Evolutionary conservation across 129 eudicot species (phyloP), one percentile per base, ranked within the genome.

Genomic region (Solidago caesia): DNA sequence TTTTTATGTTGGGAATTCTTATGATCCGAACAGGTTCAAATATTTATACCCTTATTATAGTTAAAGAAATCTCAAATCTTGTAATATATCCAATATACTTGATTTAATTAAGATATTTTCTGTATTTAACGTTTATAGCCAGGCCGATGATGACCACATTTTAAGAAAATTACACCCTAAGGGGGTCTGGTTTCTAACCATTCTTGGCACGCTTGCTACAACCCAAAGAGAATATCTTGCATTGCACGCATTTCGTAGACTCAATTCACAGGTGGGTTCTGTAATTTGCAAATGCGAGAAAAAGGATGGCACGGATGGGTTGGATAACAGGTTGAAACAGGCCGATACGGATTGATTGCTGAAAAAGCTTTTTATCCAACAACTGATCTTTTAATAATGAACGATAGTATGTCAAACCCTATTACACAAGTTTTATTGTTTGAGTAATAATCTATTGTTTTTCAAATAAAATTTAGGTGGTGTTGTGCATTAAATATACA

Each of bases 191-290:
- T 90, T 71, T 79, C 71, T 94, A 62, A 94, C 91, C 13, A 83
- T 88, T 70, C 97, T 94, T 33, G 99, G 99, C 16, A 79, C 99
- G 41, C 89, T 91, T 43, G 99, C 99, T 14, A 94, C 99, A 44
- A 94, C 89, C 57, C 99, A 94, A 72, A 84, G 99, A 60, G 99
- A 94, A 74, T 94, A 94, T 74, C 77, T 85, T 70, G 99, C 97
- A 11, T 77, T 94, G 72, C 99, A 94, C 85, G 97, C 99, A 60
- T 94, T 94, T 69, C 94, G 97, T 44, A 92, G 91, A 27, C 97
- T 94, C 63, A 94, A 91, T 77, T 67, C 85, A 64, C 97, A 88
- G 98, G 98, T 93, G 58, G 49, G 33, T 39, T 74, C 60, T 67
- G n/a, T 65, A 74, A 58, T 29, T 68, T 15, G 47, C 51, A 49